Percentiles rank a stretch among this genome's conserved stretches.
Conservation (phyloP, 129 eudicot genomes). For the Pulicaria dysenterica region DNA sequence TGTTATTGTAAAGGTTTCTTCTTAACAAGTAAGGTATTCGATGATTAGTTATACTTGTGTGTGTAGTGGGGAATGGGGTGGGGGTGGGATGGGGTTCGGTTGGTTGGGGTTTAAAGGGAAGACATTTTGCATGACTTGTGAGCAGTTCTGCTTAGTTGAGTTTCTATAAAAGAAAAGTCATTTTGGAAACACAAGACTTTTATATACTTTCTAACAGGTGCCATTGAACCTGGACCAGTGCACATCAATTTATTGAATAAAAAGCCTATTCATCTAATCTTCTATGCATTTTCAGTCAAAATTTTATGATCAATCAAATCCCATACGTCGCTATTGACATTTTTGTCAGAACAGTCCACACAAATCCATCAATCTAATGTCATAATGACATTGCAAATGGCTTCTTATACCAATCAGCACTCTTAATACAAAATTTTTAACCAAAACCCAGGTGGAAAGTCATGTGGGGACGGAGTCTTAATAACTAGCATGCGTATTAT, state of each 20-base stretch:
- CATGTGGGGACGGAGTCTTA: not conserved
- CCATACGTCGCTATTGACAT: conserved; percentile 31
- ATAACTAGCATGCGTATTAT: not conserved
- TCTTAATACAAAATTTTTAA: not conserved
- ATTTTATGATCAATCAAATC: conserved; percentile 31
- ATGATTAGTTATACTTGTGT: too few species aligned
- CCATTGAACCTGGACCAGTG: conserved; percentile 40
- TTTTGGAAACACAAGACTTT: conserved; percentile 18
- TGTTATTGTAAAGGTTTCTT: too few species aligned
- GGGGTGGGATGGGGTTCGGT: too few species aligned
- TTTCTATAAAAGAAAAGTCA: conserved; percentile 5
- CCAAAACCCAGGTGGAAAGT: too few species aligned
- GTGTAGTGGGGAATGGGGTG: too few species aligned
- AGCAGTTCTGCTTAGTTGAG: conserved; percentile 7
- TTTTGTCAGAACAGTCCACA: conserved; percentile 32
- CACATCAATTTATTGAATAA: conserved; percentile 33
- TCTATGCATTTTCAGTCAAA: conserved; percentile 9
- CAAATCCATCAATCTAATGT: conserved; percentile 32
- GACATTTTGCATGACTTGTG: conserved; percentile 17
- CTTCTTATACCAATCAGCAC: conserved; percentile 2
- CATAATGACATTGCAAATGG: conserved; percentile 14
- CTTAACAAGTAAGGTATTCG: too few species aligned
- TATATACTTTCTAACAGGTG: conserved; percentile 11
- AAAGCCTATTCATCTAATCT: conserved; percentile 31
- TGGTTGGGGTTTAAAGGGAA: too few species aligned